These are phyloP conservation scores for Inga laurina DNA, from an alignment of 306 rosid genomes.

Conservation along the genomic window DNA sequence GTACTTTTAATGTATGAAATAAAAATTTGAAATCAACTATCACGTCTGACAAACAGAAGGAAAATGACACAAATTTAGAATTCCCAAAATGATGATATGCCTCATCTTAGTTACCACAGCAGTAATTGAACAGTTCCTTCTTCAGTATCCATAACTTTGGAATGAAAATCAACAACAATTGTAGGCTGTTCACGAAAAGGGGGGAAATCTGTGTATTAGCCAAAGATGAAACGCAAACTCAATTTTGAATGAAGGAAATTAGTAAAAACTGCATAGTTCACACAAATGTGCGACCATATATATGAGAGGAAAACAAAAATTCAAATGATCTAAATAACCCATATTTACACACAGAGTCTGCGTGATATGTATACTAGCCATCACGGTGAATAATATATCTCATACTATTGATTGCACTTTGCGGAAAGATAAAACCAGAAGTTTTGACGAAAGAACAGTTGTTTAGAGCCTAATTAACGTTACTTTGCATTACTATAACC, in stretches of 20 bases:
- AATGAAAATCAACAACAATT: slow-evolving; percentile 50
- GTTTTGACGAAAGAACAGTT: too few relatives aligned
- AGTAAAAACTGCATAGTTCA: background rate
- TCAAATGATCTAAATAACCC: too few relatives aligned
- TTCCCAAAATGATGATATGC: slow-evolving; percentile 5
- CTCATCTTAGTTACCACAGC: slow-evolving; percentile 40
- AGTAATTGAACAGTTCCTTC: slow-evolving; percentile 52
- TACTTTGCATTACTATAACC: background rate
- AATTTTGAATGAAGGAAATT: slow-evolving; percentile 1
- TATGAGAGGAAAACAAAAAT: too few relatives aligned
- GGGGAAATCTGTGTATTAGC: background rate
- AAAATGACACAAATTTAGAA: background rate
- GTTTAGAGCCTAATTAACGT: background rate
- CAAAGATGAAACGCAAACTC: background rate
- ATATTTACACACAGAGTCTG: too few relatives aligned
- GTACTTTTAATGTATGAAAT: background rate
- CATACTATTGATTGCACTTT: background rate
- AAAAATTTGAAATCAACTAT: background rate
- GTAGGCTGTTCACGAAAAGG: slow-evolving; percentile 37
- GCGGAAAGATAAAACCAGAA: too few relatives aligned
- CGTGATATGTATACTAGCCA: too few relatives aligned
- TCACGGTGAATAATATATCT: background rate
- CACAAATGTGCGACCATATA: background rate
- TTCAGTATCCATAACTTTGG: slow-evolving; percentile 55
- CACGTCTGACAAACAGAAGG: background rate